A percentile compares a stretch with the other conserved stretches of the same genome.
phyloP scores from a whole-genome alignment of 2,329 filamentous ascomycete genomes.

The Aureobasidium pullulans region DNA sequence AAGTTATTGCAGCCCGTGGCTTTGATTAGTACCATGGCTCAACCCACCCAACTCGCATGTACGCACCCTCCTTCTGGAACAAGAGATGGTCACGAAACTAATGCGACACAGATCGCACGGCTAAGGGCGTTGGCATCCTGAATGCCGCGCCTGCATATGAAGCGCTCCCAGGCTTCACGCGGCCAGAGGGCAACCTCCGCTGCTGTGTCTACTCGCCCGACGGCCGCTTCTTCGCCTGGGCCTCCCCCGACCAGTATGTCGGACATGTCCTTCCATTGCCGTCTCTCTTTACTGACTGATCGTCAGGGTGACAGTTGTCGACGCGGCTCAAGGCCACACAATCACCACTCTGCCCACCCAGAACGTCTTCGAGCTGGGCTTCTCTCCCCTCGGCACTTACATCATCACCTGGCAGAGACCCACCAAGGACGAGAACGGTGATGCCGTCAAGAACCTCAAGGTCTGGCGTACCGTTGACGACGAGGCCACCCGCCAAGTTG shows the following conservation, averaged over 20 bases:
- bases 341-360: conserved; percentile 68
- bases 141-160: conserved; percentile 87
- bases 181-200: conserved; percentile 85
- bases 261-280: conserved; percentile 20
- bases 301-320: conserved; percentile 68
- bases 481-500: conserved; percentile 56
- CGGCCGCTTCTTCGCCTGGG: conserved; percentile 94
- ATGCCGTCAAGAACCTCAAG: conserved; percentile 93
- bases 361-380: conserved; percentile 89
- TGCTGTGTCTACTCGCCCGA: conserved; percentile 94
- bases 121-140: conserved; percentile 91
- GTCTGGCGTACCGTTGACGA: conserved; percentile 83
- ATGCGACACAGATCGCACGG: conserved; percentile 63
- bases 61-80: conserved; percentile 26
- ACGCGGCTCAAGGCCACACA: conserved; percentile 67
- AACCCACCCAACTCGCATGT: conserved; percentile 89
- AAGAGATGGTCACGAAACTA: not conserved
- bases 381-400: conserved; percentile 87
- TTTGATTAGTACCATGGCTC: conserved; percentile 74
- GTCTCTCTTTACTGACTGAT: conserved; percentile 13
- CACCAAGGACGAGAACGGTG: conserved; percentile 84
- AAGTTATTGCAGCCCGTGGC: conserved; percentile 13
- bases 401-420: conserved; percentile 96
- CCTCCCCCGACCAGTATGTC: conserved; percentile 63
- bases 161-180: conserved; percentile 68